Conservation (phyloP, 129 eudicot species). For the Ambrosia trifida region DNA sequence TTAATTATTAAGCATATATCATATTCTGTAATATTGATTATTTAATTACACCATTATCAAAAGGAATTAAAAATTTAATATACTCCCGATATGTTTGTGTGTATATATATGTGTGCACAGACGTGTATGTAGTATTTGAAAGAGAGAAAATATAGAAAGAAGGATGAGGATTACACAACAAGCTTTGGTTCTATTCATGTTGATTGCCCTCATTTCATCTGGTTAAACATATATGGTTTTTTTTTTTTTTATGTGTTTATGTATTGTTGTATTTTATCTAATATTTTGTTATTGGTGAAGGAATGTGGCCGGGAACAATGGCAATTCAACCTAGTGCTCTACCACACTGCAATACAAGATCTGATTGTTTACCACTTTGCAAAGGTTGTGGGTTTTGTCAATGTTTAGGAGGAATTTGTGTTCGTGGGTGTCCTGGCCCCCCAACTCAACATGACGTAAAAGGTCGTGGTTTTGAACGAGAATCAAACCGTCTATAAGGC, state of each 20-base stretch:
- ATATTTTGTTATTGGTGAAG: conserved; percentile 11
- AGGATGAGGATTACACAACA: conserved; percentile 16
- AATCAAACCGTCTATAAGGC: not conserved
- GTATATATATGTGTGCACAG: no score
- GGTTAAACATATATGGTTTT: not conserved
- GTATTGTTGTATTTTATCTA: not conserved
- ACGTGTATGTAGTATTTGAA: no score
- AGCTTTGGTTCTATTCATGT: not conserved
- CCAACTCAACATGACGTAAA: not conserved
- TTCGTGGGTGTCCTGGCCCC: conserved; percentile 25
- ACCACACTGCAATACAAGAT: not conserved
- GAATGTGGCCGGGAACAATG: conserved; percentile 7
- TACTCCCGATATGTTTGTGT: no score
- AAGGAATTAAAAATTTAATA: no score
- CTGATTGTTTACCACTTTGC: conserved; percentile 22
- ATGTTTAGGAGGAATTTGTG: conserved; percentile 18
- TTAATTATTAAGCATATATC: no score
- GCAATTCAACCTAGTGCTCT: conserved; percentile 17
- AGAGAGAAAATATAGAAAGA: not conserved
- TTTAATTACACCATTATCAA: no score
- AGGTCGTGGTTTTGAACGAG: not conserved
- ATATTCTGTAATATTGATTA: no score
- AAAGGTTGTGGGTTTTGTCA: conserved; percentile 16
- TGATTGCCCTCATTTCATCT: conserved; percentile 19
- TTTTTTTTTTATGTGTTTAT: not conserved